Base-by-base conservation (phyloP, 257 asterid genomes). In the Solanum medicagineum region DNA sequence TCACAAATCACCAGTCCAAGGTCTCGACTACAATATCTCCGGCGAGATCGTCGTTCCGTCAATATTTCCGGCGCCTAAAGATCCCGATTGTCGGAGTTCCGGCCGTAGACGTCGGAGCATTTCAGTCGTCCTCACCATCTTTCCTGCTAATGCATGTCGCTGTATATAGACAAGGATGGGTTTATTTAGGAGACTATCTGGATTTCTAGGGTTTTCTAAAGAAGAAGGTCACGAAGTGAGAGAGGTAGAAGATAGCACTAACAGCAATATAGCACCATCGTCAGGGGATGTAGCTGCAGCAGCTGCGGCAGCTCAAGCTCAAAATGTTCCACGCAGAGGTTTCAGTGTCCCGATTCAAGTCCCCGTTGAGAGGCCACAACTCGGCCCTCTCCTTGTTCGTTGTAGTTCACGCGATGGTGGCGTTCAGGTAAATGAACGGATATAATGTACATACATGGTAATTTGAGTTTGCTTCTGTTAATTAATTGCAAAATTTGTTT, bases 301-400 rank as follows among this genome's bases (percentile, higher is more conserved):
- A 5, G 89, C 89, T 13, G 74, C 87, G 45, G 90, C 91, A 53
- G 85, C 45, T 86, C 86, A 90, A 87, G 90, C 91, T 88, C 93
- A 87, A 71, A 90, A 90, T 91, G 83, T 82, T 65, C 91, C 89
- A 3, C 93, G 95, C 14, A 91, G 88, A 87, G 98, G 98, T 85
- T 94, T 93, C 89, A 84, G 96, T 88, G 94, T 95, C 42, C 94
- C 98, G n/a, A 93, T 91, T 85, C 96, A 91, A 83, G 91, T 95
- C 53, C 87, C 93, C 45, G 95, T 92, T 53, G 98, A 95, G 49
- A 91, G 91, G 80, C 68, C 92, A 47, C 90, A 92, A 10, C 86
- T 85, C 6, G 90, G 94, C 16, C 96, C 97, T 1, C 87, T 94
- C 29, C 92, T 95, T 57, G 91, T 90, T 22, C 94, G 87, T 83